Evolutionary conservation across 2,329 filamentous ascomycete species (phyloP).

Genomic region (Mycocentrospora acerina): DNA sequence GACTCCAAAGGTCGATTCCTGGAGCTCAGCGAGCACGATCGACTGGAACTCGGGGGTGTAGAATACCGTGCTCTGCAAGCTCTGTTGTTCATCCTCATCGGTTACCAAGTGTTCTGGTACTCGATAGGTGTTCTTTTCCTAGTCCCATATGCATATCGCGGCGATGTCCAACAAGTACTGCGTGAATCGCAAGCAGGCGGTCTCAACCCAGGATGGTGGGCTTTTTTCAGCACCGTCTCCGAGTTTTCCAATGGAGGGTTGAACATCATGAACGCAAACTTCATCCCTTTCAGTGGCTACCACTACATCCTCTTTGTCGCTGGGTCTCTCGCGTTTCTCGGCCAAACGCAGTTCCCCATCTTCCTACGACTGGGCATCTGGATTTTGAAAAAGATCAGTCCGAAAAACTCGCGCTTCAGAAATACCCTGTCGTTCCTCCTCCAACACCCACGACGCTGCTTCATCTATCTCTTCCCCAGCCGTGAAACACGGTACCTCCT

Average conservation of each 20-base stretch:
- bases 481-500: slow-evolving; percentile 67
- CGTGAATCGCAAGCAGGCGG: slow-evolving; percentile 38
- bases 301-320: slow-evolving; percentile 52
- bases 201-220: slow-evolving; percentile 37
- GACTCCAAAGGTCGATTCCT: slow-evolving; percentile 35
- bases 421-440: slow-evolving; percentile 60
- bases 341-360: slow-evolving; percentile 60
- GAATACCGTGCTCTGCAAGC: slow-evolving; percentile 55
- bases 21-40: slow-evolving; percentile 44
- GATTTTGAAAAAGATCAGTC: slow-evolving; percentile 52
- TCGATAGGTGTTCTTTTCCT: slow-evolving; percentile 51
- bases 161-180: slow-evolving; percentile 45
- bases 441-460: slow-evolving; percentile 64
- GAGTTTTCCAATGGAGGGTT: slow-evolving; percentile 58
- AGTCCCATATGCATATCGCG: slow-evolving; percentile 47
- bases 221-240: slow-evolving; percentile 49
- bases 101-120: slow-evolving; percentile 37
- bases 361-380: slow-evolving; percentile 62
- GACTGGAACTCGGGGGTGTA: slow-evolving; percentile 52
- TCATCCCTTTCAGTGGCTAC: slow-evolving; percentile 59
- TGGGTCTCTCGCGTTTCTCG: slow-evolving; percentile 53
- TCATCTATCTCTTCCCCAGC: slow-evolving; percentile 65
- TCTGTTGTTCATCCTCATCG: slow-evolving; percentile 50
- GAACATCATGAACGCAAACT: slow-evolving; percentile 58
- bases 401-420: slow-evolving; percentile 41